phyloP scores from a whole-genome alignment of 495 filamentous ascomycete species.

The Xylaria bambusicola region DNA sequence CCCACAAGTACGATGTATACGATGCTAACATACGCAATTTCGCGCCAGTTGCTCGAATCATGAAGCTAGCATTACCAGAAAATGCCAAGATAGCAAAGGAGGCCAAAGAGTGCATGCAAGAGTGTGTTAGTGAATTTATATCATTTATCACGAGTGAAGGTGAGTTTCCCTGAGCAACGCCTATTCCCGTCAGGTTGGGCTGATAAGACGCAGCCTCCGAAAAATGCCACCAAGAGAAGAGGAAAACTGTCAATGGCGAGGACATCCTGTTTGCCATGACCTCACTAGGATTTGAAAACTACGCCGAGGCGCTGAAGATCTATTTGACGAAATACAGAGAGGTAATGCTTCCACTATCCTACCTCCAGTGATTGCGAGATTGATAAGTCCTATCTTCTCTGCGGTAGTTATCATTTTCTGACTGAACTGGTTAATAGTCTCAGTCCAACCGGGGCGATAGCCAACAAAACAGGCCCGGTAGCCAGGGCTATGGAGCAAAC shows the following conservation, averaged over 20 bases:
- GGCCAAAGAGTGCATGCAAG: slow-evolving; percentile 99
- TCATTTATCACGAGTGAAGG: slow-evolving; percentile 99
- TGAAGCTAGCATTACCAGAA: slow-evolving; percentile 95
- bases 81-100: slow-evolving; percentile 99
- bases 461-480: slow-evolving; percentile 65
- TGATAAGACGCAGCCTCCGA: slow-evolving; percentile 74
- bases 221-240: slow-evolving; percentile 98
- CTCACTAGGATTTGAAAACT: slow-evolving; percentile 98
- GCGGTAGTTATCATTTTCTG: slow-evolving; percentile 22
- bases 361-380: not conserved
- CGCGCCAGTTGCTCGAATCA: slow-evolving; percentile 96
- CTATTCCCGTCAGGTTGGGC: slow-evolving; percentile 18
- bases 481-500: slow-evolving; percentile 67
- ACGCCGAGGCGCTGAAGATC: slow-evolving; percentile 95
- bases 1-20: slow-evolving; percentile 51
- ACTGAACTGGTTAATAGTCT: slow-evolving; percentile 55
- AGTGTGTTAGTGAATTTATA: slow-evolving; percentile 99
- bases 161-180: slow-evolving; percentile 41
- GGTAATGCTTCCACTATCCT: slow-evolving; percentile 60
- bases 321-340: slow-evolving; percentile 97
- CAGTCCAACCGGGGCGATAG: slow-evolving; percentile 77
- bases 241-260: slow-evolving; percentile 98
- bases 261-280: slow-evolving; percentile 99
- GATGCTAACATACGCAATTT: slow-evolving; percentile 91
- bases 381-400: slow-evolving; percentile 7